Base-by-base conservation (phyloP, 345 rosid genomes). In the Carallia brachiata region DNA sequence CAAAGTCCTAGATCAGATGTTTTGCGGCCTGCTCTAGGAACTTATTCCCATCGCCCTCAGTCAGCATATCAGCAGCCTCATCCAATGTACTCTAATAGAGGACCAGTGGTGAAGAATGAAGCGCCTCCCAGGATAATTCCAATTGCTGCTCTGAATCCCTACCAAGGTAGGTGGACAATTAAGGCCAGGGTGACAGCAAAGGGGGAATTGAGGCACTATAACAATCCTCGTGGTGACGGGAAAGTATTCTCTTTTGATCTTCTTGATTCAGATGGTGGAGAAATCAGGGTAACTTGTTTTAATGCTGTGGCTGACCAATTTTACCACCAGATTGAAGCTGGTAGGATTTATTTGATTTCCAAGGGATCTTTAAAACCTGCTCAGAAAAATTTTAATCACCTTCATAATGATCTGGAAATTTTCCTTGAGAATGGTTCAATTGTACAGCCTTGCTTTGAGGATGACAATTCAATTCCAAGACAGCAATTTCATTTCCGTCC, bases 181-280 rank as follows among this genome's bases (percentile, higher is more conserved):
- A 94, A 89, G 87, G 99, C 96, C 15, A 86, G 97, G 63, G 99
- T 92, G 72, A 87, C 97, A 8, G 76, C 83, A 63, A 95, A 95
- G 76, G 87, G 81, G 48, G 97, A 87, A 47, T 83, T 92, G 17
- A 83, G 90, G 72, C 90, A 83, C 72, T 95, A 86, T 64, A 88
- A 77, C 74, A 92, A 87, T 78, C 66, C 80, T 1, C 93, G 96
- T 56, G 99, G 97, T 15, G 96, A 90, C 47, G 97, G 97, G 34
- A 92, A 95, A 66, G 89, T 95, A 32, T 92, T 95, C 78, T 87
- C 88, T 70, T 95, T 90, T 61, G 99, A 94, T 80, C 89, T 92
- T 50, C 96, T 94, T 74, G 97, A 94, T 79, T 82, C 91, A 50
- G 93, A 78, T 65, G 93, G 93, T 32, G 99, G 99, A 52, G 99